Evolutionary conservation across 129 eudicot species (phyloP).

Genomic region (Chrysanthemum makinoi): DNA sequence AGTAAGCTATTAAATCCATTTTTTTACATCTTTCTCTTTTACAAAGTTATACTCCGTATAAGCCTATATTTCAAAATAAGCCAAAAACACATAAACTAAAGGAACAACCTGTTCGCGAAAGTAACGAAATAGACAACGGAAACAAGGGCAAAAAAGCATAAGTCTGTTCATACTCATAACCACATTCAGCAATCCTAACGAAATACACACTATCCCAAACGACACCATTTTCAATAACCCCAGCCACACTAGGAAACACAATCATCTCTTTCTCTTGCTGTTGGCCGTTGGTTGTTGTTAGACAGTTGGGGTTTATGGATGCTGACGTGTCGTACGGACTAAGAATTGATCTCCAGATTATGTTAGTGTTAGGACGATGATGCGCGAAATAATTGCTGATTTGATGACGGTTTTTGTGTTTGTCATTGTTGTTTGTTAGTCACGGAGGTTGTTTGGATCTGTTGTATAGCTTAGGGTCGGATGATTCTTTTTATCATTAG

Average conservation of each 20-base stretch:
- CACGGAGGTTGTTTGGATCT: too few relatives aligned
- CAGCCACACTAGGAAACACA: conserved; percentile 50
- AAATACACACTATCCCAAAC: conserved; percentile 94
- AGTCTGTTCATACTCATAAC: conserved; percentile 88
- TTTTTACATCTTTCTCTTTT: too few relatives aligned
- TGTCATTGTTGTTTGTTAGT: too few relatives aligned
- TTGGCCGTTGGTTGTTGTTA: conserved; percentile 22
- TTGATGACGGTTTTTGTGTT: too few relatives aligned
- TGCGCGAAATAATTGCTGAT: conserved; percentile 58
- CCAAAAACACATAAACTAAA: too few relatives aligned
- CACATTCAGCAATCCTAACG: conserved; percentile 69
- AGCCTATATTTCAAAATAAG: too few relatives aligned
- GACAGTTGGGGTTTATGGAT: conserved; percentile 65
- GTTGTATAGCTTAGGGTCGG: too few relatives aligned
- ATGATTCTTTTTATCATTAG: too few relatives aligned
- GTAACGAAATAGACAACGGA: conserved; percentile 48
- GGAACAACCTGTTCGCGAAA: conserved; percentile 53
- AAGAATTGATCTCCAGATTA: conserved; percentile 64
- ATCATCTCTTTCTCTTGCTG: neutral
- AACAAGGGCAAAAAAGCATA: conserved; percentile 84
- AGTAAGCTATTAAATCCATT: too few relatives aligned
- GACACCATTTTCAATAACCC: conserved; percentile 55
- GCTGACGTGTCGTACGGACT: conserved; percentile 91
- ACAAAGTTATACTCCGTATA: too few relatives aligned
- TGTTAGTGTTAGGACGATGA: conserved; percentile 46